Evolutionary conservation across 1,284 basidiomycete species (phyloP), one percentile per base, ranked within the genome.

Genomic region (Exsudoporus floridanus): DNA sequence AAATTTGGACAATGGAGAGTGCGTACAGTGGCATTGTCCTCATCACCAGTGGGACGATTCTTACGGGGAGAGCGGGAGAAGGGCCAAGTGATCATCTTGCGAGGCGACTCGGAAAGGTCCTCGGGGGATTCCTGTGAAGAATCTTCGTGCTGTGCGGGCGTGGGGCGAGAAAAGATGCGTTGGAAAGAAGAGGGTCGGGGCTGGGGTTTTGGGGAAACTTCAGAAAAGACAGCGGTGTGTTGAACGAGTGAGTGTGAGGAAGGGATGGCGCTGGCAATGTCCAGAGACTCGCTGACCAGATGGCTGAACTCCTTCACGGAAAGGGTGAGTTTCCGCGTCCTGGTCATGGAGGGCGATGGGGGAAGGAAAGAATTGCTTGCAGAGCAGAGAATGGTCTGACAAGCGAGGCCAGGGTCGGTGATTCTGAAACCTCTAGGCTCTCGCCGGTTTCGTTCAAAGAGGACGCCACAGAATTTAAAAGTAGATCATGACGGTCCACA

Each of bases 241-340:
- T 60, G 52, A 67, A 64, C 10, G 69, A 67, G 12, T 35, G 66
- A 51, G 30, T 61, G 60, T 5, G 60, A 28, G 46, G 52, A 33
- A 21, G 49, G 33, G 47, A 42, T 13, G 33, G 42, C 39, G 30
- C 43, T 43, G n/a, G 50, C 27, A 13, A 59, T 27, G 49, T 71
- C 66, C 14, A 69, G 61, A 12, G 69, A 69, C 63, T 68, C 69
- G 60, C 57, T 58, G 57, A 70, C 58, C 54, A 70, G 65, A 51
- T 65, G 66, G 53, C 66, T 66, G 37, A 71, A 70, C 57, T 71
- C 70, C 42, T 52, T 66, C 50, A 71, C 36, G 13, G 69, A 54
- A 44, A 69, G 56, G 28, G 68, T 70, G 48, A 56, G 48, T 35
- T 65, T 66, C 30, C 63, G 59, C 6, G 65, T 52, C 49, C 65